Evolutionary conservation across 129 eudicot species (phyloP).

Genomic region (Flaveria trinervia): DNA sequence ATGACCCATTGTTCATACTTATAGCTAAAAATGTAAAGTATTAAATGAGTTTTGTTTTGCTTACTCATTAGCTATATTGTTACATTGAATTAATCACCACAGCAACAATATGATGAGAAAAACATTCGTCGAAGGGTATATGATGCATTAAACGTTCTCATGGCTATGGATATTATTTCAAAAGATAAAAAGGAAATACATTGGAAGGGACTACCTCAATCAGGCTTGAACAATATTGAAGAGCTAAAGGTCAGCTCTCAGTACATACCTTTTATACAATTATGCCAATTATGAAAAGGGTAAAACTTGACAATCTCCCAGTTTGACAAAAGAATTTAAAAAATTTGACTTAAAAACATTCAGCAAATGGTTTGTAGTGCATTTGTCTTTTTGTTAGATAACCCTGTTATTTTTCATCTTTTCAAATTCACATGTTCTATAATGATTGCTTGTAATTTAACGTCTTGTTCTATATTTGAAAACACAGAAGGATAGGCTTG

Average conservation of each 20-base stretch:
- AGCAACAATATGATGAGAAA: constrained; percentile 54
- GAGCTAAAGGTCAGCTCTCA: constrained; percentile 48
- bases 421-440: neutral
- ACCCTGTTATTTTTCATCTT: neutral
- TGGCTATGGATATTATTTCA: constrained; percentile 70
- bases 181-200: constrained; percentile 67
- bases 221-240: constrained; percentile 45
- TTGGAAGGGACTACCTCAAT: constrained; percentile 61
- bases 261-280: neutral
- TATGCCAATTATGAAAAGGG: neutral
- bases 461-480: neutral
- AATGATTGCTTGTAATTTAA: neutral
- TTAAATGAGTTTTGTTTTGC: neutral
- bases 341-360: neutral
- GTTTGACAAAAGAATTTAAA: neutral
- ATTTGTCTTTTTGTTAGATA: neutral
- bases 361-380: neutral
- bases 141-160: constrained; percentile 65
- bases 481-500: constrained; percentile 54
- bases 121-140: constrained; percentile 71
- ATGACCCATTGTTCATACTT: neutral
- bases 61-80: neutral
- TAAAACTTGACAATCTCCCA: neutral
- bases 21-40: neutral
- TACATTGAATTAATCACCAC: constrained; percentile 15